A percentile compares a stretch with the other conserved stretches of the same genome.
phyloP scores from a whole-genome alignment of 768 basidiomycete genomes.

The Tubosaeta brunneosetosa region DNA sequence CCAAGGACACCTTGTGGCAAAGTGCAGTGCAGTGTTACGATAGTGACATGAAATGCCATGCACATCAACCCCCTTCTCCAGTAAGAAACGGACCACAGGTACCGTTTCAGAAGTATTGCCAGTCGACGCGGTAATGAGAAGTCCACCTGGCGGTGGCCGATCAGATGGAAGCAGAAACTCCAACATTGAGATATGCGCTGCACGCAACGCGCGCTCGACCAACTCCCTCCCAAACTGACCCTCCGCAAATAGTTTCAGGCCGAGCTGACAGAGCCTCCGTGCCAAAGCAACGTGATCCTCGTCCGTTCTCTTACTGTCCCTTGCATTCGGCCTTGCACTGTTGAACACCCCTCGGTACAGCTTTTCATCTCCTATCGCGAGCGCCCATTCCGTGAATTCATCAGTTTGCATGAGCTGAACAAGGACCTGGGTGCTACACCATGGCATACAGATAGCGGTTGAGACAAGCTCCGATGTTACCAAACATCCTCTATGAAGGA shows the following conservation, averaged over 20 bases:
- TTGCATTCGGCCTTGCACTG: constrained; percentile 1
- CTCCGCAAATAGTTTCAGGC: background rate
- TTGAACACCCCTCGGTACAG: background rate
- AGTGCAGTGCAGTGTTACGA: too few relatives aligned
- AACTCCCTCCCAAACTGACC: too few relatives aligned
- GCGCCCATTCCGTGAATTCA: constrained; percentile 1
- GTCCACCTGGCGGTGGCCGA: too few relatives aligned
- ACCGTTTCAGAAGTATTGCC: too few relatives aligned
- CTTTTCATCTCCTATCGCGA: background rate
- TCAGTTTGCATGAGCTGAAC: background rate
- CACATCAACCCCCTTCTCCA: too few relatives aligned
- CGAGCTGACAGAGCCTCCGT: background rate
- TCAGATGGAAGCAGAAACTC: too few relatives aligned
- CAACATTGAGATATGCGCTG: too few relatives aligned
- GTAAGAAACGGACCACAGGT: too few relatives aligned
- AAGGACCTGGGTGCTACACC: constrained; percentile 2
- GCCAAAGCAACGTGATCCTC: background rate
- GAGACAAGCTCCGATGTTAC: background rate
- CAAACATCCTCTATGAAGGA: background rate
- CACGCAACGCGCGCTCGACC: too few relatives aligned
- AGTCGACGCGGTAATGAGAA: too few relatives aligned
- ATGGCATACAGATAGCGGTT: background rate
- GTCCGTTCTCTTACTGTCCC: background rate
- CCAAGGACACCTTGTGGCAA: too few relatives aligned
- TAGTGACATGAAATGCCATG: too few relatives aligned